Percentiles rank a stretch among this genome's conserved stretches.
Conservation (phyloP, 1,284 basidiomycete species). For the Hemileia vastatrix region DNA sequence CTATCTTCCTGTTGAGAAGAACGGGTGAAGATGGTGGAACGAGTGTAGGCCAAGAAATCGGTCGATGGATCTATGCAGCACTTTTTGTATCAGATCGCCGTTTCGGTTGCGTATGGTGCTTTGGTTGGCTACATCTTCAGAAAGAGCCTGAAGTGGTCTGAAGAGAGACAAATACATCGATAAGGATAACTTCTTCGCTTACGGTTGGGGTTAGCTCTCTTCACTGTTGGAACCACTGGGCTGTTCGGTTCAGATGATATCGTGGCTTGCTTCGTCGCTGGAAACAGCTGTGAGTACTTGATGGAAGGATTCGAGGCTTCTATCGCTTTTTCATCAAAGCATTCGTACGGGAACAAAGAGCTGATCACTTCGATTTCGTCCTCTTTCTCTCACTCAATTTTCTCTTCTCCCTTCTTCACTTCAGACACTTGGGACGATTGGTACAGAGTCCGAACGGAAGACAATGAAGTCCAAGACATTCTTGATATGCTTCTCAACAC, state of each 20-base stretch:
- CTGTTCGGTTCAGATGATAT: slow-evolving; percentile 47
- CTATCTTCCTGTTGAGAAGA: slow-evolving; percentile 40
- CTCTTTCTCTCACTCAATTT: no score
- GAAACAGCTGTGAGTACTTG: slow-evolving; percentile 41
- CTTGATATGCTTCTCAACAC: slow-evolving; percentile 41
- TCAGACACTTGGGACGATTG: slow-evolving; percentile 39
- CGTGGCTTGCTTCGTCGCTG: slow-evolving; percentile 46
- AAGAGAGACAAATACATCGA: slow-evolving; percentile 43
- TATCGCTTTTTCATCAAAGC: slow-evolving; percentile 43
- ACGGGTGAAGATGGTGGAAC: slow-evolving; percentile 28
- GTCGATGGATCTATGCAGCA: slow-evolving; percentile 46
- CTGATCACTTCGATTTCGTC: no score
- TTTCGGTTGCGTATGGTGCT: slow-evolving; percentile 44
- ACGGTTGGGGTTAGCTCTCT: slow-evolving; percentile 43
- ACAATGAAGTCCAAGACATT: slow-evolving; percentile 42
- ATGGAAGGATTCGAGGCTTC: slow-evolving; percentile 17
- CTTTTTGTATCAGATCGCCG: slow-evolving; percentile 46
- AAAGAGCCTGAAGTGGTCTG: slow-evolving; percentile 45
- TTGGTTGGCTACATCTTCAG: slow-evolving; percentile 40
- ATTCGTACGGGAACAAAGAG: slow-evolving; percentile 33
- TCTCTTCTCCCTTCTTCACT: neutral
- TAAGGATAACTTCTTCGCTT: slow-evolving; percentile 44
- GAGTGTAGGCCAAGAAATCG: slow-evolving; percentile 31
- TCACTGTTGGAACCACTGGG: slow-evolving; percentile 46
- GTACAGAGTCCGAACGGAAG: slow-evolving; percentile 41